Evolutionary conservation across 1,284 basidiomycete species (phyloP).

Genomic region (Trichosporon sp.): DNA sequence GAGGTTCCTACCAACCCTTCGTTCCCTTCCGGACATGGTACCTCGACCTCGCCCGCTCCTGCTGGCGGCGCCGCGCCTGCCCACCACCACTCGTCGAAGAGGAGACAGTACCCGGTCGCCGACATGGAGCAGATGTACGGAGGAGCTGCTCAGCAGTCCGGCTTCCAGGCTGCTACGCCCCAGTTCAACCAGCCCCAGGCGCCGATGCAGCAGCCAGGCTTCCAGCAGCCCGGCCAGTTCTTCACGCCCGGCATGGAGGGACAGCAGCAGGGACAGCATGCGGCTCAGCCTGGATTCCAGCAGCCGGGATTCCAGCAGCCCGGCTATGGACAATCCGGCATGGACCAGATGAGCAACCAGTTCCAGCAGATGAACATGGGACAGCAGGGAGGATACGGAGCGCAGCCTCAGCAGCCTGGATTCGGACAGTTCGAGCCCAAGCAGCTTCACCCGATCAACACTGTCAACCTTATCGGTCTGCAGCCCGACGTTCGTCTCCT

Average conservation of each 20-base stretch:
- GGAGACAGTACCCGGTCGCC: constrained; percentile 83
- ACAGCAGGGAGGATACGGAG: constrained; percentile 54
- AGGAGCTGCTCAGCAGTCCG: constrained; percentile 25
- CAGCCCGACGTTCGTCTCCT: constrained; percentile 85
- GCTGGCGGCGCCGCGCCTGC: constrained; percentile 27
- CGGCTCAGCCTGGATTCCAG: constrained; percentile 14
- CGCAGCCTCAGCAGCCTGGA: constrained; percentile 10
- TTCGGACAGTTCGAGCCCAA: constrained; percentile 24
- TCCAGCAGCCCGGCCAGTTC: constrained; percentile 54
- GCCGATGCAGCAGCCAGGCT: constrained; percentile 43
- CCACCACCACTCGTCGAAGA: constrained; percentile 53
- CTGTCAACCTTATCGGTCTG: constrained; percentile 79
- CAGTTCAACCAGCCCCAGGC: constrained; percentile 32
- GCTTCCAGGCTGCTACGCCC: constrained; percentile 18
- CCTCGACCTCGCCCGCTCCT: constrained; percentile 24
- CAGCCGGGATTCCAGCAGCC: constrained; percentile 41
- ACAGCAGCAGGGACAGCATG: constrained; percentile 45
- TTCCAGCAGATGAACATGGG: constrained; percentile 78
- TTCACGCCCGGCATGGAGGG: constrained; percentile 74
- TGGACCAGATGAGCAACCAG: constrained; percentile 72
- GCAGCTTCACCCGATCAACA: constrained; percentile 58
- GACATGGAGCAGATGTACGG: constrained; percentile 77
- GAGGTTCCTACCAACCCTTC: constrained; percentile 52
- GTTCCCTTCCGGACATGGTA: constrained; percentile 16
- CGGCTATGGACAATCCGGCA: constrained; percentile 32